Base-by-base conservation (phyloP, 257 asterid species). In the Rauvolfia tetraphylla region DNA sequence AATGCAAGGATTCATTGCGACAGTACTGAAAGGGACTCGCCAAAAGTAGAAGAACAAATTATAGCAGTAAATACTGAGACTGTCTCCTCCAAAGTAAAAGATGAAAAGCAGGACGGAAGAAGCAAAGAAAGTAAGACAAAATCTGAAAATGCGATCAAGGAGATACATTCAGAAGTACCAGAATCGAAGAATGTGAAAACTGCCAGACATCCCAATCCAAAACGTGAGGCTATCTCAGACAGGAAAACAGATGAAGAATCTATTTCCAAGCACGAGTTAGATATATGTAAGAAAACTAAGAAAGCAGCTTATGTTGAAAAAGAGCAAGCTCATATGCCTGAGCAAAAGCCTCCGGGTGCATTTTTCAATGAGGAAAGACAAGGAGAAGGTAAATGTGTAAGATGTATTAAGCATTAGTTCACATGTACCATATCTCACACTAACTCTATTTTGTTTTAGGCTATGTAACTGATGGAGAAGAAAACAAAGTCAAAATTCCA, bases 371-470 rank as follows among this genome's bases (percentile, higher is more conserved):
- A 70, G 29, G 85, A 81, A 44, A 66, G 39, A 17, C 81, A 82
- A 42, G 84, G 65, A 75, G 68, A 76, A 83, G 95, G 96, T 88
- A 83, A 79, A 25, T 70, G 15, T 57, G 57, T 81, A 33, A 69
- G 48, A 5, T 22, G 48, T 65, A 44, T 39, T 57, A 15, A 74
- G 61, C 36, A 56, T 42, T 49, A 49, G 56, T 36, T 54, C 54
- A 38, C 31, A 44, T 59, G 53, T 77, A 27, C 38, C 29, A 38
- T 22, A 11, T 61, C 73, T 58, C 46, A 58, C 20, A 73, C 59
- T 22, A 56, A 46, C 36, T 58, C 27, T 62, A 2, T 44, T 79
- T 83, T 81, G 79, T 81, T 72, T n/a, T 85, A 81, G 89, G 82
- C 71, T 80, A 53, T 36, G 4, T 76, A 41, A 59, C 78, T 74